Conservation (phyloP, 805 yeast species). For the Candida easanensis region DNA sequence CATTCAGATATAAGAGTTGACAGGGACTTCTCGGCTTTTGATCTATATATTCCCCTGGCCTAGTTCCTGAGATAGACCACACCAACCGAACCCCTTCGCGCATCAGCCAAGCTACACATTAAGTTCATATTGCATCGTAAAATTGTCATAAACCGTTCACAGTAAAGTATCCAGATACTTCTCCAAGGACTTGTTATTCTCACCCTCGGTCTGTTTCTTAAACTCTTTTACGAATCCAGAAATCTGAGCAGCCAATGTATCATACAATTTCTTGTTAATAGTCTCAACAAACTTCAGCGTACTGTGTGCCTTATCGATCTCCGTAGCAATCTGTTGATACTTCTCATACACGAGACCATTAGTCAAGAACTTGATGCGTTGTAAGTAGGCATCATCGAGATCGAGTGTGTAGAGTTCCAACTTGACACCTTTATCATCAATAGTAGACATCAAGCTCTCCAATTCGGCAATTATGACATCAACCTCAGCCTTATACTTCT, state of each 20-base stretch:
- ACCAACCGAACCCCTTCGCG: too few relatives aligned
- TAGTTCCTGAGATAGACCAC: too few relatives aligned
- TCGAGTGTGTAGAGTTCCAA: slow-evolving; percentile 15
- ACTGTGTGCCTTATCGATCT: not conserved
- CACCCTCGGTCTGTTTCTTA: slow-evolving; percentile 7
- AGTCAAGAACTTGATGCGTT: slow-evolving; percentile 15
- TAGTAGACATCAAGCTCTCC: not conserved
- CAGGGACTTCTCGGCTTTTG: too few relatives aligned
- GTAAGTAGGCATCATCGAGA: slow-evolving; percentile 12
- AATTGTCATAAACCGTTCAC: too few relatives aligned
- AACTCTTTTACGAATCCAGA: slow-evolving; percentile 1
- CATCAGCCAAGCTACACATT: too few relatives aligned
- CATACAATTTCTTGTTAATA: not conserved
- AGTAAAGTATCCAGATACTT: slow-evolving; percentile 7
- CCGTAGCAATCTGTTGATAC: slow-evolving; percentile 14
- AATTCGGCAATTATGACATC: not conserved
- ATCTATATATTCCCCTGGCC: too few relatives aligned
- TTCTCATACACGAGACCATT: slow-evolving; percentile 17
- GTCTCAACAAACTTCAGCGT: slow-evolving; percentile 2
- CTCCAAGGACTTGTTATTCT: slow-evolving; percentile 10
- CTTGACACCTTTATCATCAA: slow-evolving; percentile 9
- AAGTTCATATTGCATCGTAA: too few relatives aligned
- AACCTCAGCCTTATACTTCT: slow-evolving; percentile 3
- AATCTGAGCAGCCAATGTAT: not conserved
- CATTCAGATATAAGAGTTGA: too few relatives aligned